phyloP scores from a whole-genome alignment of 2,329 filamentous ascomycete species.

The Monilinia vaccinii-corymbosi region DNA sequence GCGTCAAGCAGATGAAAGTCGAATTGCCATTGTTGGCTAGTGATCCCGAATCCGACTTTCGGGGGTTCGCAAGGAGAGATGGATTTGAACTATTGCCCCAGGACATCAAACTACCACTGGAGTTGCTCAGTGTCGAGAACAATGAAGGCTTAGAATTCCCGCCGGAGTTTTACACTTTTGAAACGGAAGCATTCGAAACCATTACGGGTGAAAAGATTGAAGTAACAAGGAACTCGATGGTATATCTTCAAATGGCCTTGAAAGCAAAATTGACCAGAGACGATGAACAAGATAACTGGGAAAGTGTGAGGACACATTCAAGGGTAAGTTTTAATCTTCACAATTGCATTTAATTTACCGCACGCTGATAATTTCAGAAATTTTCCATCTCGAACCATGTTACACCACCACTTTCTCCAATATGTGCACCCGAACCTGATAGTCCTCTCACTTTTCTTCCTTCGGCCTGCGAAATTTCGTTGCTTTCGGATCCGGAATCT shows the following conservation, averaged over 20 bases:
- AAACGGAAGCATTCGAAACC: constrained; percentile 1
- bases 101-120: constrained; percentile 26
- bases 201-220: constrained; percentile 23
- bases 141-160: constrained; percentile 23
- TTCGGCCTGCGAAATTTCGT: constrained; percentile 17
- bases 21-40: constrained; percentile 26
- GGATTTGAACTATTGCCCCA: constrained; percentile 22
- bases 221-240: constrained; percentile 22
- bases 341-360: not conserved
- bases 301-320: constrained; percentile 17
- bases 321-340: constrained; percentile 13
- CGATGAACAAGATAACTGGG: constrained; percentile 20
- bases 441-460: not conserved
- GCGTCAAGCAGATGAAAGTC: constrained; percentile 12
- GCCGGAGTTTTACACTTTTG: constrained; percentile 14
- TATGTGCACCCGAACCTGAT: not conserved
- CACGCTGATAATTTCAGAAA: constrained; percentile 11
- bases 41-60: constrained; percentile 25
- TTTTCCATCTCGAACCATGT: constrained; percentile 19
- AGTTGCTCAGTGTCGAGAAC: constrained; percentile 22
- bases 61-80: constrained; percentile 21
- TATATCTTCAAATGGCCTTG: constrained; percentile 16
- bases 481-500: constrained; percentile 21
- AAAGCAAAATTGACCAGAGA: constrained; percentile 18
- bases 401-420: constrained; percentile 27